These are phyloP conservation scores for Globisporangium okanoganense DNA, from an alignment of 352 stramenopile genomes.

Conservation along the genomic window DNA sequence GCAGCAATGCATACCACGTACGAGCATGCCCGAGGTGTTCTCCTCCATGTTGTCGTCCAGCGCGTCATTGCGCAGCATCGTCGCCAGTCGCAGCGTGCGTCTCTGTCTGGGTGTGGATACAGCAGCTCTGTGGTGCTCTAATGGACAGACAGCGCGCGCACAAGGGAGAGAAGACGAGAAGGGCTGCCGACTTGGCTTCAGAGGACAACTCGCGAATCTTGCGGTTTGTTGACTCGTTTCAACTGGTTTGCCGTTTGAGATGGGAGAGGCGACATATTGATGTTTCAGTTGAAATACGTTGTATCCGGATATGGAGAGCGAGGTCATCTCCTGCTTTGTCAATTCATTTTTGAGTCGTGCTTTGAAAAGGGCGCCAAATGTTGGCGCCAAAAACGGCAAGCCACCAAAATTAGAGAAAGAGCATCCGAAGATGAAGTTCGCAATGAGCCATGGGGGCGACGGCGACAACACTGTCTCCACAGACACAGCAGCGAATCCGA, in stretches of 20 bases:
- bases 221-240: slow-evolving; percentile 5
- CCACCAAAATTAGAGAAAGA: slow-evolving; percentile 2
- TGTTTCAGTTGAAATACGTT: neutral
- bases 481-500: neutral
- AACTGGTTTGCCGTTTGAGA: neutral
- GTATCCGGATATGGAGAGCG: neutral
- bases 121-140: neutral
- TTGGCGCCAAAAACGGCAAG: slow-evolving; percentile 4
- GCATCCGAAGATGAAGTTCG: slow-evolving; percentile 6
- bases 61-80: slow-evolving; percentile 12
- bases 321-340: slow-evolving; percentile 4
- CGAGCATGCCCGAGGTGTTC: slow-evolving; percentile 40
- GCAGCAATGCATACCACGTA: slow-evolving; percentile 6
- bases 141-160: neutral
- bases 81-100: neutral
- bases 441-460: neutral
- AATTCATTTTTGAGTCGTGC: slow-evolving; percentile 9
- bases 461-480: no score
- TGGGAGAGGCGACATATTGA: slow-evolving; percentile 2
- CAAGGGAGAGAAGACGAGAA: neutral
- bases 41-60: slow-evolving; percentile 33
- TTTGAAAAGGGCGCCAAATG: slow-evolving; percentile 6
- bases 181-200: slow-evolving; percentile 3
- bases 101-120: neutral
- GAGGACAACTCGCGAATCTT: slow-evolving; percentile 3